These are phyloP conservation scores for Mycena pura DNA, from an alignment of 768 basidiomycete genomes.

Conservation along the genomic window DNA sequence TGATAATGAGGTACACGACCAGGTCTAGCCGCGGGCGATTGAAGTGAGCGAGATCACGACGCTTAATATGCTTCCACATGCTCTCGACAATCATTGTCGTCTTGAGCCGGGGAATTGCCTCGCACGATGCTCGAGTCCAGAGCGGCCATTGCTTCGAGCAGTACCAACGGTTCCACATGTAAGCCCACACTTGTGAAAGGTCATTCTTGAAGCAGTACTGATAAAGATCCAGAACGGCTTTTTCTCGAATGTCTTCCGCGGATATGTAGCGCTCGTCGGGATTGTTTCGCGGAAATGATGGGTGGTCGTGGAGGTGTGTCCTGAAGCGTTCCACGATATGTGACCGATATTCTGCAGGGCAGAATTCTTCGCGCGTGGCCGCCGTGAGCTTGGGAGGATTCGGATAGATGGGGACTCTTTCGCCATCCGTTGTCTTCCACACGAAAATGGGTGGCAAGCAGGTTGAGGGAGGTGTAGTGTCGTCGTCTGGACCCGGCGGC, in stretches of 20 bases:
- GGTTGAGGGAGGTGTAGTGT: not conserved
- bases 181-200: not conserved
- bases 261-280: not conserved
- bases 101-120: slow-evolving; percentile 8
- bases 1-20: slow-evolving; percentile 22
- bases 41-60: slow-evolving; percentile 29
- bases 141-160: not conserved
- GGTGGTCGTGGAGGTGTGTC: slow-evolving; percentile 28
- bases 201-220: not conserved
- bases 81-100: slow-evolving; percentile 37
- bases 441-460: slow-evolving; percentile 26
- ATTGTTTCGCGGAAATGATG: slow-evolving; percentile 23
- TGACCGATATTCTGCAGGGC: slow-evolving; percentile 16
- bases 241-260: not conserved
- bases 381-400: slow-evolving; percentile 17
- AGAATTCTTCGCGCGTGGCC: slow-evolving; percentile 17
- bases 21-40: slow-evolving; percentile 31
- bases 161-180: slow-evolving; percentile 2
- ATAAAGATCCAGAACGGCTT: not conserved
- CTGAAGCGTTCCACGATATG: slow-evolving; percentile 24
- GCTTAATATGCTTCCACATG: slow-evolving; percentile 32
- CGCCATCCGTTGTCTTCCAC: slow-evolving; percentile 7
- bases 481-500: not conserved
- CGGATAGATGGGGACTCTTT: slow-evolving; percentile 22
- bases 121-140: not conserved